Evolutionary conservation across 371 early-diverging fungal genomes (phyloP), one percentile per base, ranked within the genome.

Genomic region (Dichotomocladium elegans): DNA sequence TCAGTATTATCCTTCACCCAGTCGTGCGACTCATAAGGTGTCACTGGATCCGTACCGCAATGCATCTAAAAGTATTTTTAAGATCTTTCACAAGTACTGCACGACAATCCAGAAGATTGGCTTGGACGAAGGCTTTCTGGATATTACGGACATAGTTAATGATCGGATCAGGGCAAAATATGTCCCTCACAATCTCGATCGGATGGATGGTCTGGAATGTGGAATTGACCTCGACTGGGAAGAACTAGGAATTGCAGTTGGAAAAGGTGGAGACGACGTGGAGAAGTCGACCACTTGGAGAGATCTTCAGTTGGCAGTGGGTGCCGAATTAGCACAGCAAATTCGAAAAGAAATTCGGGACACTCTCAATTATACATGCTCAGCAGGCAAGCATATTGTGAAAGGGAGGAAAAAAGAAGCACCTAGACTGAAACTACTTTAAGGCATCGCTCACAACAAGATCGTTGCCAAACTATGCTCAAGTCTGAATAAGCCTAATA

Each of bases 91-190:
- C 33, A 66, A 68, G 12, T 62, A 76, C 40, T 76, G 79, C 33
- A 56, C 66, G 10, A 78, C 61, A 0, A 66, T 83, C 15, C 82
- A 84, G 61, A 86, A 87, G 57, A 81, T 87, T 24, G 87, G 89
- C 0, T 57, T 81, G n/a, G 94, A 95, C 57, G 96, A 96, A 62
- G 92, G 88, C 0, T 95, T 85, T 55, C 66, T 96, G 66, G 97
- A 96, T 64, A 79, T 90, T 10, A 88, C 95, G 4, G 79, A 77
- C 8, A 58, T 66, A 19, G 89, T 91, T 1, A 82, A 88, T 45
- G 53, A 77, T 30, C 61, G 74, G 12, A 65, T 92, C 11, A 54
- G 64, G 44, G 71, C 66, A 4, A 61, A 68, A 37, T 79, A 81
- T 57, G 33, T 43, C 3, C 78, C 77, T 3, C 66, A 65, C n/a